Conservation (phyloP, 345 rosid species). For the Eucalyptus virginea region DNA sequence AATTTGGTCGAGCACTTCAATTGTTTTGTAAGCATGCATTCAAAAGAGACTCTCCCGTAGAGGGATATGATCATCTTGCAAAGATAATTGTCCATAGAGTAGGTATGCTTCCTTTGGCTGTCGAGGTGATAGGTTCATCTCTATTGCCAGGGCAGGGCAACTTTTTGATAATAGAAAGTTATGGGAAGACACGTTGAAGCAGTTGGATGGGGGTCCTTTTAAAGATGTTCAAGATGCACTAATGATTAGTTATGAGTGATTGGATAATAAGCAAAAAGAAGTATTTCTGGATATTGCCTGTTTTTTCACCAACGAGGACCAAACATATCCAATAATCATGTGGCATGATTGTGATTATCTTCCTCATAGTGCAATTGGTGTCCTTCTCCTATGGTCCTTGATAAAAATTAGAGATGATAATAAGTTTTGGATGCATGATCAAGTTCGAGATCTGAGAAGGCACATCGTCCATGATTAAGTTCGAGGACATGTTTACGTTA, state of each 20-base stretch:
- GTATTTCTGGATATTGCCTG: background rate
- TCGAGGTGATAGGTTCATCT: background rate
- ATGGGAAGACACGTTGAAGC: background rate
- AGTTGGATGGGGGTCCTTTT: background rate
- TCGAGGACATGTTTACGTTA: too few species aligned
- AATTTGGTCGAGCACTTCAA: rapidly evolving
- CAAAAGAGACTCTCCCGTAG: rapidly evolving
- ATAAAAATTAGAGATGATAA: background rate
- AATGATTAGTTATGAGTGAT: background rate
- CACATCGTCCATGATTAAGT: background rate
- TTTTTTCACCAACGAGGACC: background rate
- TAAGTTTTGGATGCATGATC: background rate
- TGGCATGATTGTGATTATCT: background rate
- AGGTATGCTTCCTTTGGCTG: background rate
- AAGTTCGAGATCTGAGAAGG: background rate
- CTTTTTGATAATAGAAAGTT: background rate
- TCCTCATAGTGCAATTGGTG: background rate
- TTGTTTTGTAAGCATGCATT: background rate
- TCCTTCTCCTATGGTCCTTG: background rate
- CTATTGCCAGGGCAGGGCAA: background rate
- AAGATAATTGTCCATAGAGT: rapidly evolving
- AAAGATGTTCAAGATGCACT: background rate
- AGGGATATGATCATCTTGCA: background rate
- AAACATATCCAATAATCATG: background rate
- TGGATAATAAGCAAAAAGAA: background rate